Percentiles rank a stretch among this genome's conserved stretches.
Conservation (phyloP, 2,329 filamentous ascomycete species). For the Colletotrichum eleusines region DNA sequence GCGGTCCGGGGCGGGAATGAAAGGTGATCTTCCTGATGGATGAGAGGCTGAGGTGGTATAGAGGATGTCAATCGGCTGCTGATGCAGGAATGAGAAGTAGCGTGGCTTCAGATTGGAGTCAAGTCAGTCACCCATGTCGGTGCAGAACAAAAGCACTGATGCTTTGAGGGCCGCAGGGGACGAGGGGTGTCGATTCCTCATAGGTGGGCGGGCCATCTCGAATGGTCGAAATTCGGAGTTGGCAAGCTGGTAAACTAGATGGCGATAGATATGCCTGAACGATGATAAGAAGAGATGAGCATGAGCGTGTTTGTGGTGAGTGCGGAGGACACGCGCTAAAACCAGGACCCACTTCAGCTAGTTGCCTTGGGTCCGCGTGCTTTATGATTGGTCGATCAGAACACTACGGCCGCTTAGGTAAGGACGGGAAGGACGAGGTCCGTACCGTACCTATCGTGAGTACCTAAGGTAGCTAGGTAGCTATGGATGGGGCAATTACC, state of each 20-base stretch:
- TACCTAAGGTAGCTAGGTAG: too few relatives aligned
- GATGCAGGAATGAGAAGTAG: slow-evolving; percentile 12
- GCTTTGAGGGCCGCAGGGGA: neutral
- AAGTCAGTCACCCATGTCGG: neutral
- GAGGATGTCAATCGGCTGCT: slow-evolving; percentile 13
- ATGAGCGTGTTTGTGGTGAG: neutral
- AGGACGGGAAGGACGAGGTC: neutral
- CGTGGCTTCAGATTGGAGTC: neutral
- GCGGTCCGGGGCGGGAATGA: slow-evolving; percentile 6
- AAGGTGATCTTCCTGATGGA: slow-evolving; percentile 4
- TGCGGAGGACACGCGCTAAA: slow-evolving; percentile 9
- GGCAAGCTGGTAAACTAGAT: slow-evolving; percentile 20
- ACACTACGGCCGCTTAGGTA: neutral
- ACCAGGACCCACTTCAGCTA: slow-evolving; percentile 1
- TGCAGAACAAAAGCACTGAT: neutral
- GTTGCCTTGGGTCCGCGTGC: neutral
- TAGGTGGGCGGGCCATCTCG: slow-evolving; percentile 19
- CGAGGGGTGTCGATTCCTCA: slow-evolving; percentile 23
- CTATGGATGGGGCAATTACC: too few relatives aligned
- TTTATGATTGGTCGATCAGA: neutral
- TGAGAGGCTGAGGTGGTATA: neutral
- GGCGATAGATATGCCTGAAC: slow-evolving; percentile 30
- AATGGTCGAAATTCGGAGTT: slow-evolving; percentile 37
- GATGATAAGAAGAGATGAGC: slow-evolving; percentile 19
- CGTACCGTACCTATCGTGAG: neutral